These are phyloP conservation scores for Tylopilus intermedius DNA, from an alignment of 768 basidiomycete genomes.

Conservation along the genomic window DNA sequence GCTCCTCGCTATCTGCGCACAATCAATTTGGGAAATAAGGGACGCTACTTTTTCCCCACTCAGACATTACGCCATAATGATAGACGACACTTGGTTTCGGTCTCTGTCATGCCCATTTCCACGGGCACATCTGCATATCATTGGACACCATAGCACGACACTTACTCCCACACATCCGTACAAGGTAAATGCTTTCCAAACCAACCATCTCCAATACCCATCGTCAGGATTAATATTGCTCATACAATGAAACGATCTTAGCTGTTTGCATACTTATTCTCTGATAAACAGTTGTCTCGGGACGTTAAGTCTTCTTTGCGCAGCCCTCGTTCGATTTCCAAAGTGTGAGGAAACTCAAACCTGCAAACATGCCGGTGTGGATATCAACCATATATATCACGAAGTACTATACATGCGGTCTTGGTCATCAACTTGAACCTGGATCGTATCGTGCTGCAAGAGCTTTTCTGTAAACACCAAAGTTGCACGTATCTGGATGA, in stretches of 20 bases:
- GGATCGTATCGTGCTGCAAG: not conserved
- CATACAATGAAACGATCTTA: not conserved
- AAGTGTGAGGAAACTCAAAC: not conserved
- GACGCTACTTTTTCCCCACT: not conserved
- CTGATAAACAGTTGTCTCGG: not conserved
- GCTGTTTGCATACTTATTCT: not conserved
- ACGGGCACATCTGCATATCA: conserved; percentile 18
- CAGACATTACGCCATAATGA: conserved; percentile 1
- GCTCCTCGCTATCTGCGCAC: conserved; percentile 28
- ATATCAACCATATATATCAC: not conserved
- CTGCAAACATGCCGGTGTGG: not conserved
- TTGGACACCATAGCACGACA: conserved; percentile 22
- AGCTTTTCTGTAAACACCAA: not conserved
- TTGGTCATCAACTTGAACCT: not conserved
- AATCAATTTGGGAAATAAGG: conserved; percentile 17
- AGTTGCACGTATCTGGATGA: not conserved
- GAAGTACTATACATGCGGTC: not conserved
- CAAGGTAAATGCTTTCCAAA: conserved; percentile 10
- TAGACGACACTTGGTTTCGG: conserved; percentile 6
- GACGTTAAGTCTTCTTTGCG: not conserved
- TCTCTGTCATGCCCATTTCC: conserved; percentile 11
- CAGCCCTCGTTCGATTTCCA: no score
- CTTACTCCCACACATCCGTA: conserved; percentile 11
- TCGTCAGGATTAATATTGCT: conserved; percentile 1
- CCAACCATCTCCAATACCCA: conserved; percentile 6